These are phyloP conservation scores for Phytophthora podocarpi DNA, from an alignment of 352 stramenopile species.

Conservation along the genomic window DNA sequence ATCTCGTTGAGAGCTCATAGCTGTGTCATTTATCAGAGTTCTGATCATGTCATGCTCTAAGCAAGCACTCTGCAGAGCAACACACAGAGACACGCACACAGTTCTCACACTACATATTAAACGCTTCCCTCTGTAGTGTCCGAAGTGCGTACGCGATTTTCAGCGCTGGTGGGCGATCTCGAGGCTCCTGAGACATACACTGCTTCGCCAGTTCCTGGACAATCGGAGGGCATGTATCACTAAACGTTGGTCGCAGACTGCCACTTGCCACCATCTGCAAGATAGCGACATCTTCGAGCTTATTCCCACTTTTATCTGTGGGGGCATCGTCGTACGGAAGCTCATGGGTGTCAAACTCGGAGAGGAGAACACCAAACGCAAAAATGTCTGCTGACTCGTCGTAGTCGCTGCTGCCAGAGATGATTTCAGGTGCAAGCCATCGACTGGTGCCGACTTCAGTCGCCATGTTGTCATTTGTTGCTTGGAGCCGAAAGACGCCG, in stretches of 20 bases:
- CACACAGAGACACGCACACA: no score
- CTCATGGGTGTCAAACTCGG: constrained; percentile 58
- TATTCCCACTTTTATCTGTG: constrained; percentile 1
- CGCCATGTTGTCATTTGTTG: constrained; percentile 31
- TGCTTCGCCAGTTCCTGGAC: constrained; percentile 30
- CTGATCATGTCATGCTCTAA: no score
- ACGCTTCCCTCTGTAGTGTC: constrained; percentile 17
- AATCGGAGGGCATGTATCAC: constrained; percentile 12
- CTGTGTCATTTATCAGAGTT: no score
- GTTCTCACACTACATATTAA: constrained; percentile 15
- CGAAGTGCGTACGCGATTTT: constrained; percentile 23
- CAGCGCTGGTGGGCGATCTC: constrained; percentile 16
- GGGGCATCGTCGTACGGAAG: constrained; percentile 50
- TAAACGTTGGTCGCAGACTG: constrained; percentile 30
- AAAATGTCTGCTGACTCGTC: constrained; percentile 54
- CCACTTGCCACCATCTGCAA: constrained; percentile 43
- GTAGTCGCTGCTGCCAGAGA: constrained; percentile 59
- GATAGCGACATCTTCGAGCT: constrained; percentile 40
- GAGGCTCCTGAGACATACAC: constrained; percentile 34
- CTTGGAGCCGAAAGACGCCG: constrained; percentile 7
- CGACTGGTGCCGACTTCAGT: constrained; percentile 49
- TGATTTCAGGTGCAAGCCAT: constrained; percentile 66
- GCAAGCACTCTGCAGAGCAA: no score
- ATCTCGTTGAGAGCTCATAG: no score
- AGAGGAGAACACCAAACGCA: constrained; percentile 58